Evolutionary conservation across 164 flowering plant species (phyloP), one percentile per base, ranked within the genome.

Genomic region (Cinnamomum micranthum): DNA sequence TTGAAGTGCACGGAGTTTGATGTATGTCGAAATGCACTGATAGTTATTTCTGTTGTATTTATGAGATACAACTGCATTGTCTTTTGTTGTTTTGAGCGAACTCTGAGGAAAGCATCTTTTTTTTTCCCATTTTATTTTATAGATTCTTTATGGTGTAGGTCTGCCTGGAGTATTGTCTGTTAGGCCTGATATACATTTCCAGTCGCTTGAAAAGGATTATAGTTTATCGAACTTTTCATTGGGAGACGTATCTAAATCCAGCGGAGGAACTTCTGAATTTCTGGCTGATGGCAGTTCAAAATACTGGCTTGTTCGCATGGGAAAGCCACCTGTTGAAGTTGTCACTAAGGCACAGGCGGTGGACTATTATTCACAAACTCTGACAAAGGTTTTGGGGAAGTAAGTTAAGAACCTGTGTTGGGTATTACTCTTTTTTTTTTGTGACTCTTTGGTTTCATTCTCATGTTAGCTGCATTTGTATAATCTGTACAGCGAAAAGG

Each of bases 341-440:
- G 86, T 90, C 17, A 88, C 91, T 0, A 95, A 93, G 85, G 91
- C 94, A 13, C 94, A 89, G 73, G 86, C 87, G 86, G 97, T 92
- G 81, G 98, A 95, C 78, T 84, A 86, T 82, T 95, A 83, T 84
- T 89, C 81, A 50, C 88, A 87, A 70, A 78, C 87, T 71, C 85
- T 93, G 27, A 77, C 90, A 78, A 92, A 91, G 79, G 97, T 93
- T 77, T 71, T 95, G 82, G 89, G 94, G 66, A 88, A 93, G 97
- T 93, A 82, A 84, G 97, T 88, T 7, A 28, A 69, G 23, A 22
- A 50, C 31, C 11, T 47, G 22, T 31, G 15, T 31, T 35, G 60
- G 51, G 2, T 63, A 2, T 25, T 52, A 27, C 19, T 22, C 31
- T 9, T 62, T 22, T 13, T 10, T 6, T 9, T 58, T 1, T 19